Evolutionary conservation across 192 early-diverging fungal species (phyloP).

Genomic region (Rhizoclosmatium globosum): DNA sequence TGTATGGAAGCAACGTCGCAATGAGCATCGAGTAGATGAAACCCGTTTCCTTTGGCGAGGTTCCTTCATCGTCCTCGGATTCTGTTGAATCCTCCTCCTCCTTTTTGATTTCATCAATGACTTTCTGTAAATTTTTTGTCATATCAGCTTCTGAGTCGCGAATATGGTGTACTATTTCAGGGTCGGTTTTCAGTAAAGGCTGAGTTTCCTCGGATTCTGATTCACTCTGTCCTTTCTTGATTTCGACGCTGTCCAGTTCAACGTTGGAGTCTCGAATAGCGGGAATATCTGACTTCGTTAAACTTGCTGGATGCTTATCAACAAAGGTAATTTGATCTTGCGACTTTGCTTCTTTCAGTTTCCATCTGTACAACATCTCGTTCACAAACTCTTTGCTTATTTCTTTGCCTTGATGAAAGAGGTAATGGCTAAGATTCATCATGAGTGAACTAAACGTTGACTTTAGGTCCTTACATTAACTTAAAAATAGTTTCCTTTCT

Average conservation of each 20-base stretch:
- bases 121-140: too few species aligned
- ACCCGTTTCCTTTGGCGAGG: constrained; percentile 42
- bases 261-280: neutral
- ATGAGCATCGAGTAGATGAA: constrained; percentile 47
- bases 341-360: too few species aligned
- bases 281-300: neutral
- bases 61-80: constrained; percentile 33
- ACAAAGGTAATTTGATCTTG: too few species aligned
- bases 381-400: neutral
- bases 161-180: too few species aligned
- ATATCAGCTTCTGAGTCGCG: too few species aligned
- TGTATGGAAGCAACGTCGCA: constrained; percentile 45
- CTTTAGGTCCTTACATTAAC: neutral
- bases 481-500: constrained; percentile 14
- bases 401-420: neutral
- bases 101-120: neutral
- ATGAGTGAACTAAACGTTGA: neutral
- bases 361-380: neutral
- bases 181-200: too few species aligned
- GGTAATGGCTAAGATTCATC: neutral
- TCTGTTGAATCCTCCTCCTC: neutral
- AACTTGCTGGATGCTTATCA: too few species aligned
- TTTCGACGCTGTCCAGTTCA: neutral
- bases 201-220: too few species aligned
- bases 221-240: too few species aligned